Conservation (phyloP, 2,329 filamentous ascomycete genomes). For the Xylaria sp. region DNA sequence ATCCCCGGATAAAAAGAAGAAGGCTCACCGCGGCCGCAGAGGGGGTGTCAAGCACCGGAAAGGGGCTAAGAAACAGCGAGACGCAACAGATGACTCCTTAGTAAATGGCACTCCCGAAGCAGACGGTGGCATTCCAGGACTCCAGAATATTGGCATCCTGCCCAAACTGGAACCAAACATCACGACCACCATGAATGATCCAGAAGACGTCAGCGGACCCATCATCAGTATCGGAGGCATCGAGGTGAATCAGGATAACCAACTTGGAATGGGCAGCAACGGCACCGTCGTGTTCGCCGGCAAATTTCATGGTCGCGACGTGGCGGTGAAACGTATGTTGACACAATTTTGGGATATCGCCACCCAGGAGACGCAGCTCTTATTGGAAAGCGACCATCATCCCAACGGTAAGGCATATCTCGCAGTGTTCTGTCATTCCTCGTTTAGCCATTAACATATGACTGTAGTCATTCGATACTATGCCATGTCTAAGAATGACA, state of each 20-base stretch:
- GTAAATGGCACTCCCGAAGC: slow-evolving; percentile 54
- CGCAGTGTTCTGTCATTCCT: background rate
- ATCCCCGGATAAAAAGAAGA: slow-evolving; percentile 67
- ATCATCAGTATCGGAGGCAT: slow-evolving; percentile 71
- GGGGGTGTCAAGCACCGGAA: slow-evolving; percentile 76
- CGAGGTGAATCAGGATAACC: slow-evolving; percentile 70
- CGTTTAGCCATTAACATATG: slow-evolving; percentile 39
- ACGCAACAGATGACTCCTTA: slow-evolving; percentile 60
- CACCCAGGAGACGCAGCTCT: slow-evolving; percentile 87
- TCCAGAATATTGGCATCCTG: slow-evolving; percentile 66
- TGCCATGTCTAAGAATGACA: slow-evolving; percentile 85
- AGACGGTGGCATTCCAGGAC: slow-evolving; percentile 67
- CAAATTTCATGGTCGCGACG: slow-evolving; percentile 90
- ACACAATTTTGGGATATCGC: slow-evolving; percentile 96
- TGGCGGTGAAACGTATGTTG: slow-evolving; percentile 96
- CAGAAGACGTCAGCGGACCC: slow-evolving; percentile 68
- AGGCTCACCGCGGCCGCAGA: slow-evolving; percentile 75
- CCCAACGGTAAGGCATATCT: slow-evolving; percentile 70
- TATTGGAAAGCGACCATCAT: slow-evolving; percentile 95
- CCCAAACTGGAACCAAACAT: slow-evolving; percentile 70
- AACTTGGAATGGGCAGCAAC: slow-evolving; percentile 85
- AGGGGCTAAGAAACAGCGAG: slow-evolving; percentile 64
- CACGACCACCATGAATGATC: slow-evolving; percentile 65
- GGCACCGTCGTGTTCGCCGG: slow-evolving; percentile 97
- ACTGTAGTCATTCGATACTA: slow-evolving; percentile 88